Percentiles rank a stretch among this genome's conserved stretches.
Conservation (phyloP, 371 early-diverging fungal species). For the Phascolomyces articulosus region DNA sequence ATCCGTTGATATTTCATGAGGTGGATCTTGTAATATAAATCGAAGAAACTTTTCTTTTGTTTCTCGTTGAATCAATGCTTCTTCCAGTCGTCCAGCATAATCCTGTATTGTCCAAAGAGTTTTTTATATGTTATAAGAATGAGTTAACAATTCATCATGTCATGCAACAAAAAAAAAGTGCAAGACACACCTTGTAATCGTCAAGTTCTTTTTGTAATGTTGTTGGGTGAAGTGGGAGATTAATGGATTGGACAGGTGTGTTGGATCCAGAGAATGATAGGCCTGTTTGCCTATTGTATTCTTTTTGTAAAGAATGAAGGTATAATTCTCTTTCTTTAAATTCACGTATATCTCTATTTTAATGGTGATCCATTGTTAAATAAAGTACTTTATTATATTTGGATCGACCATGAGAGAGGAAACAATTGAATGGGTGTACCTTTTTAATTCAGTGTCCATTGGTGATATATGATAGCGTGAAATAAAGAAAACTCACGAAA, state of each 20-base stretch:
- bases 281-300: slow-evolving; percentile 3
- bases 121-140: too few species aligned
- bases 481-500: too few species aligned
- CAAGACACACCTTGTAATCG: slow-evolving; percentile 7
- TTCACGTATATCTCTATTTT: slow-evolving; percentile 1
- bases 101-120: not conserved
- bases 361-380: too few species aligned
- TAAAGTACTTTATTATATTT: too few species aligned
- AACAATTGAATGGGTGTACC: not conserved
- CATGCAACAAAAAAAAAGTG: too few species aligned
- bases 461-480: too few species aligned
- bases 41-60: slow-evolving; percentile 8
- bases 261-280: not conserved
- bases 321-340: slow-evolving; percentile 7
- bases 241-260: not conserved
- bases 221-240: slow-evolving; percentile 8
- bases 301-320: slow-evolving; percentile 4
- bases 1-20: not conserved
- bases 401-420: too few species aligned
- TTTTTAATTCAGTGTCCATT: not conserved
- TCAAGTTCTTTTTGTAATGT: slow-evolving; percentile 10
- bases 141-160: too few species aligned
- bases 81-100: slow-evolving; percentile 7
- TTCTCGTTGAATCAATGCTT: not conserved
- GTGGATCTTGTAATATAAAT: slow-evolving; percentile 2